Evolutionary conservation across 2,329 filamentous ascomycete genomes (phyloP).

Genomic region (Davidsoniella virescens): DNA sequence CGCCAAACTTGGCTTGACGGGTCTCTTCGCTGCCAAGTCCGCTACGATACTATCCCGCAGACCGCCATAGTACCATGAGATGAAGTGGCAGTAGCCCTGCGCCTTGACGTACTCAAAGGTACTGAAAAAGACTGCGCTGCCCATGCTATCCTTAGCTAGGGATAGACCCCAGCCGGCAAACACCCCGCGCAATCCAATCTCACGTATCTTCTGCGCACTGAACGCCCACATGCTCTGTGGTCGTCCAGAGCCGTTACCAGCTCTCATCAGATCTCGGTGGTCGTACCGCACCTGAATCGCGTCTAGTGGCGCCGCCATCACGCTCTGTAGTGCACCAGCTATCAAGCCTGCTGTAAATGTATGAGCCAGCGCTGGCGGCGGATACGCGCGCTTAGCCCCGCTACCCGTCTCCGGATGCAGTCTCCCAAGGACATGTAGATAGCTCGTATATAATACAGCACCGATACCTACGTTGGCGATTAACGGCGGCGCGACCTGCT

Average conservation of each 20-base stretch:
- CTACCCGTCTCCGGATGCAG: slow-evolving; percentile 48
- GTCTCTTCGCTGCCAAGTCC: slow-evolving; percentile 8
- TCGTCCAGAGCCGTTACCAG: background rate
- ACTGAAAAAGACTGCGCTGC: slow-evolving; percentile 56
- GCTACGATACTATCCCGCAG: slow-evolving; percentile 36
- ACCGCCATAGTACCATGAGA: slow-evolving; percentile 52
- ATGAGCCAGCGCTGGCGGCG: slow-evolving; percentile 44
- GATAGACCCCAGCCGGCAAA: slow-evolving; percentile 59
- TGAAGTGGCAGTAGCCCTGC: slow-evolving; percentile 53
- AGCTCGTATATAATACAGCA: slow-evolving; percentile 59
- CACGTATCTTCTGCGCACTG: slow-evolving; percentile 43
- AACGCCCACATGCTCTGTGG: slow-evolving; percentile 59
- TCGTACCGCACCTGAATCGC: slow-evolving; percentile 61
- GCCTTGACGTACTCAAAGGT: slow-evolving; percentile 63
- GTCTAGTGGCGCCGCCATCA: slow-evolving; percentile 59
- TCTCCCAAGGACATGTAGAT: slow-evolving; percentile 50
- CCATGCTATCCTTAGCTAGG: slow-evolving; percentile 52
- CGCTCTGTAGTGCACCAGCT: slow-evolving; percentile 52
- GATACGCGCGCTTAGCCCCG: slow-evolving; percentile 47
- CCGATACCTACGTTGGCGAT: slow-evolving; percentile 60
- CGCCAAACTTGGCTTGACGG: background rate
- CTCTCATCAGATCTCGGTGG: slow-evolving; percentile 29
- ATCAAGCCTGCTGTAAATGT: slow-evolving; percentile 56
- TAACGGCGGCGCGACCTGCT: slow-evolving; percentile 61
- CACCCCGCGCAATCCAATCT: slow-evolving; percentile 55